Percentiles rank a stretch among this genome's conserved stretches.
Evolutionary conservation across 2,329 filamentous ascomycete species (phyloP).

Genomic region (Boeremia lycopersici): DNA sequence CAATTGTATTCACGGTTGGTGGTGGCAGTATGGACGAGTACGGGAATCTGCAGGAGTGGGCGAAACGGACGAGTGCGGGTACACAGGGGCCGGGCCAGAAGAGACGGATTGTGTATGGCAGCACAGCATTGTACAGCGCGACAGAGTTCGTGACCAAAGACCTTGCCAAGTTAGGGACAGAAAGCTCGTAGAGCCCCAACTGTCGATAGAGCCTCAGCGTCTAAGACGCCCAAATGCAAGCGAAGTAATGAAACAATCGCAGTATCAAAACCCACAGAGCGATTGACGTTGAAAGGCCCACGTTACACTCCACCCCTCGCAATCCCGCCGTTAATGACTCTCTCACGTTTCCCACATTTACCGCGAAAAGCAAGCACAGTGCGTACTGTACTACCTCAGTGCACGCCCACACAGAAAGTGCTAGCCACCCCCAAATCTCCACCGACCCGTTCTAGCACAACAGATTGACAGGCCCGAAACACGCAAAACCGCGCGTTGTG

Average conservation of each 20-base stretch:
- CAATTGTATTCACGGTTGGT: constrained; percentile 88
- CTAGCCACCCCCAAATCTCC: not conserved
- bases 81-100: constrained; percentile 62
- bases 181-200: constrained; percentile 43
- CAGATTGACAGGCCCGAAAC: not conserved
- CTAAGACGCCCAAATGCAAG: not conserved
- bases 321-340: not conserved
- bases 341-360: not conserved
- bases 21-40: constrained; percentile 99
- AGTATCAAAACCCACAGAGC: not conserved
- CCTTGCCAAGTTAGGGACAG: constrained; percentile 62
- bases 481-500: not conserved
- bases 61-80: constrained; percentile 71
- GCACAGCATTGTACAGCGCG: constrained; percentile 74
- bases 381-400: not conserved
- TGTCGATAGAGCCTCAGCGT: not conserved
- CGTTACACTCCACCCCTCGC: not conserved
- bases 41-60: constrained; percentile 96
- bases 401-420: not conserved
- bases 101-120: constrained; percentile 90
- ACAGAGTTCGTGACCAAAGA: constrained; percentile 65
- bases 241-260: not conserved
- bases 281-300: not conserved
- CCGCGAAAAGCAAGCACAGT: not conserved
- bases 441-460: not conserved